A percentile compares a stretch with the other conserved stretches of the same genome.
phyloP scores from a whole-genome alignment of 225 moss, liverwort and hornwort genomes.

The Pseudoscleropodium purum region DNA sequence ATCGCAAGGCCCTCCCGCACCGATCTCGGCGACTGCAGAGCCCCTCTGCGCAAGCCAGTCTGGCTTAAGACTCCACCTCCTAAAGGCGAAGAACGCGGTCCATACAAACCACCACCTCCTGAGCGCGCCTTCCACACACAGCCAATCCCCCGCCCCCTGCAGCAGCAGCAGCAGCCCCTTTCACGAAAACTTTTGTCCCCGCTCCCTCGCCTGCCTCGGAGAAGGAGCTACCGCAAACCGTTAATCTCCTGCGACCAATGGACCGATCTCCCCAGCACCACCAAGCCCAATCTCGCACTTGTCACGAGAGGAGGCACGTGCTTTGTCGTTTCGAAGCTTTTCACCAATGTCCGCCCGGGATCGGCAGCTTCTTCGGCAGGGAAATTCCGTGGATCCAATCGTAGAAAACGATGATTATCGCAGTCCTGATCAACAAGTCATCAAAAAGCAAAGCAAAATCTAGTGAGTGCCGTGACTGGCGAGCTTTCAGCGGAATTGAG shows the following conservation, averaged over 20 bases:
- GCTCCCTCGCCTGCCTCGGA: not conserved
- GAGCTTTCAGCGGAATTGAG: not conserved
- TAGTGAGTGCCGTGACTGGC: not conserved
- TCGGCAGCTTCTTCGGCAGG: not conserved
- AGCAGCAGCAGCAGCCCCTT: not conserved
- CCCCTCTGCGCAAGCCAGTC: conserved; percentile 1
- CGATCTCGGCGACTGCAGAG: not conserved
- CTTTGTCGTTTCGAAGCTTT: not conserved
- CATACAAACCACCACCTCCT: not conserved
- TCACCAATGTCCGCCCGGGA: not conserved
- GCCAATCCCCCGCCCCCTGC: not conserved
- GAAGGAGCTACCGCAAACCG: not conserved
- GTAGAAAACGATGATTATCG: not conserved
- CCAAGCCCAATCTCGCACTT: not conserved
- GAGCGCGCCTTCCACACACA: conserved; percentile 5
- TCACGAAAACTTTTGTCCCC: not conserved
- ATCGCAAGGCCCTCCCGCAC: conserved; percentile 4
- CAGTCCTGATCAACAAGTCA: not conserved
- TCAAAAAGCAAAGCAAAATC: not conserved
- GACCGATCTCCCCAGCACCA: not conserved
- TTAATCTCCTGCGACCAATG: not conserved
- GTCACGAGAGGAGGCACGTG: not conserved
- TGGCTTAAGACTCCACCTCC: not conserved
- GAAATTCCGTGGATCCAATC: conserved; percentile 4
- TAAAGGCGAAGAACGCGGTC: conserved; percentile 8